These are phyloP conservation scores for Selaginella moellendorffii DNA, from an alignment of 75 land plant genomes.

Conservation along the genomic window DNA sequence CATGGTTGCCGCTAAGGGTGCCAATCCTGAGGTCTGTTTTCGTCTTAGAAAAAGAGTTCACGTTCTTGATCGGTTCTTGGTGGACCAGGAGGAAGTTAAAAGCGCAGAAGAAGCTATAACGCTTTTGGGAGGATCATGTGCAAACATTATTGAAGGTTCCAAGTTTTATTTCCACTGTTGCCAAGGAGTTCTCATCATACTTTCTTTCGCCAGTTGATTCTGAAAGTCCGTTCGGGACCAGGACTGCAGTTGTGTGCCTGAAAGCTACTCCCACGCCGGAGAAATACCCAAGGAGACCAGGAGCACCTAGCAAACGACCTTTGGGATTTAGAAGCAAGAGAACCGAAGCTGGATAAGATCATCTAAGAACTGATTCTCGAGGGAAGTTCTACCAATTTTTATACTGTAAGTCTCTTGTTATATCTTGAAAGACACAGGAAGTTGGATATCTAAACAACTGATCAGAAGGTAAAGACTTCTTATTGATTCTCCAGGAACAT, in stretches of 20 bases:
- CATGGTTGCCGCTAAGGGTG: conserved; percentile 88
- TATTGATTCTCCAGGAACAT: no score
- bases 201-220: not conserved
- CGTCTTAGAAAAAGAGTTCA: no score
- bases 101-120: conserved; percentile 46
- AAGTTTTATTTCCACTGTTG: not conserved
- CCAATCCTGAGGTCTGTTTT: conserved; percentile 69
- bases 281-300: not conserved
- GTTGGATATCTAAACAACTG: no score
- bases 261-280: not conserved
- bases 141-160: conserved; percentile 25
- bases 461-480: no score
- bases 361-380: no score
- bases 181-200: not conserved
- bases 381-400: no score
- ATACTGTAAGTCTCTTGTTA: no score
- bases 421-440: no score
- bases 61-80: no score
- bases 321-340: no score
- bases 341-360: no score
- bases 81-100: conserved; percentile 52
- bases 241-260: not conserved
- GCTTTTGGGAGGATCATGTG: conserved; percentile 55
- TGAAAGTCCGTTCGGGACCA: not conserved
- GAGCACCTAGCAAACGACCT: not conserved